These are phyloP conservation scores for Scutellospora calospora DNA, from an alignment of 371 early-diverging fungal species.

Conservation along the genomic window DNA sequence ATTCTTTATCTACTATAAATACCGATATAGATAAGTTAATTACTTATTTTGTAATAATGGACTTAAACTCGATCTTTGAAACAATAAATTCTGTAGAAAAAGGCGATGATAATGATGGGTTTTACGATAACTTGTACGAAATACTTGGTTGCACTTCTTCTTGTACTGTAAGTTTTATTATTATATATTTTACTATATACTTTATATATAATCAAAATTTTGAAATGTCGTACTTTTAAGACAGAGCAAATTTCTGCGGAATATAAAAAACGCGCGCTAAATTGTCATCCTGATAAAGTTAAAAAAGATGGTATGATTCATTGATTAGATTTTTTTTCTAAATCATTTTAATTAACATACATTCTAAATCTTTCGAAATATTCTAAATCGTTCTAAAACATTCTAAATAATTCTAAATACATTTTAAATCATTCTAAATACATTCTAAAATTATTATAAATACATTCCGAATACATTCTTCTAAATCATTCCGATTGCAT, in stretches of 20 bases:
- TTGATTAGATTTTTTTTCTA: not conserved
- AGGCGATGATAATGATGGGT: not conserved
- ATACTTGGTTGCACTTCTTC: constrained; percentile 3
- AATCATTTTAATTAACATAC: not conserved
- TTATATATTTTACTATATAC: not conserved
- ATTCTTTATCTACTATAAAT: too few species aligned
- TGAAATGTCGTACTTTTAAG: not conserved
- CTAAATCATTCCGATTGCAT: too few species aligned
- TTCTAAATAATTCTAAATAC: too few species aligned
- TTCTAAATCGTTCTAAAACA: too few species aligned
- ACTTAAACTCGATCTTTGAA: constrained; percentile 16
- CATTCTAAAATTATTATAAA: not conserved
- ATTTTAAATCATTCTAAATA: too few species aligned
- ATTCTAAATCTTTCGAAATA: too few species aligned
- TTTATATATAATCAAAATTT: not conserved
- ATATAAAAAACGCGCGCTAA: constrained; percentile 30
- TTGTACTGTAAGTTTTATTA: constrained; percentile 32
- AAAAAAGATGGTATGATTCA: constrained; percentile 3
- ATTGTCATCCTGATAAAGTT: constrained; percentile 36
- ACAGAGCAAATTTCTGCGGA: constrained; percentile 34
- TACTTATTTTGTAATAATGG: too few species aligned
- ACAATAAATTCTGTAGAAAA: not conserved
- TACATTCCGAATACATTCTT: too few species aligned
- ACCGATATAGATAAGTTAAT: too few species aligned
- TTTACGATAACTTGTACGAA: constrained; percentile 32